phyloP scores from a whole-genome alignment of 2,329 filamentous ascomycete genomes.

The Penicillium sp. region DNA sequence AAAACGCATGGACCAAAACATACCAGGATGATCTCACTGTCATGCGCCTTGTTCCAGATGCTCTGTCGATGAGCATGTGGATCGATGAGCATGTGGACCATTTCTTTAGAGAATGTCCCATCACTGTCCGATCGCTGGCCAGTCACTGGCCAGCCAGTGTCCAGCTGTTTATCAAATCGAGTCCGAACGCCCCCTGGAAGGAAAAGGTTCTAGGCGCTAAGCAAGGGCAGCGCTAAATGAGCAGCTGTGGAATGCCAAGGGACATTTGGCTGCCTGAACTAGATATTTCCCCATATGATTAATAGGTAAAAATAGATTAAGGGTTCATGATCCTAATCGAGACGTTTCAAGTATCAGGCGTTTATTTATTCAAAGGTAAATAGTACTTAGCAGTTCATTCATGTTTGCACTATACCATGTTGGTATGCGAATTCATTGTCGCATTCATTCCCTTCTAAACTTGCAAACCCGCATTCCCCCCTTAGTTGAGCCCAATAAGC shows the following conservation, averaged over 20 bases:
- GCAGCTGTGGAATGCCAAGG: not conserved
- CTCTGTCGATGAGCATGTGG: not conserved
- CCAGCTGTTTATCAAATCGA: not conserved
- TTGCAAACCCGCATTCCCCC: constrained; percentile 11
- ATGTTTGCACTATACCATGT: not conserved
- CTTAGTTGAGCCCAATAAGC: not conserved
- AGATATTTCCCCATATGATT: not conserved
- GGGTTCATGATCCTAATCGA: not conserved
- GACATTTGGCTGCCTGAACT: not conserved
- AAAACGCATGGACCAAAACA: not conserved
- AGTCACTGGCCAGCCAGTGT: not conserved
- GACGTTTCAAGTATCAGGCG: not conserved
- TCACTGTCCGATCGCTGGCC: not conserved
- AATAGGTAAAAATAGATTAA: not conserved
- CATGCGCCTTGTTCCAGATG: not conserved
- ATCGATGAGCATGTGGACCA: constrained; percentile 1
- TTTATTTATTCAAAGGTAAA: too few species aligned
- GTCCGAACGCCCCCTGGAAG: not conserved
- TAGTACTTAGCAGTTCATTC: not conserved
- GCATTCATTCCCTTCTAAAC: constrained; percentile 9
- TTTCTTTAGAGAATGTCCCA: constrained; percentile 8
- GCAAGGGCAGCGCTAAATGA: not conserved
- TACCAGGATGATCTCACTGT: not conserved
- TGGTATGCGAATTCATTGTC: constrained; percentile 9
- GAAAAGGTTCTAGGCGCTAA: not conserved